These are phyloP conservation scores for Candida gigantensis DNA, from an alignment of 1,139 yeast genomes.

Conservation along the genomic window DNA sequence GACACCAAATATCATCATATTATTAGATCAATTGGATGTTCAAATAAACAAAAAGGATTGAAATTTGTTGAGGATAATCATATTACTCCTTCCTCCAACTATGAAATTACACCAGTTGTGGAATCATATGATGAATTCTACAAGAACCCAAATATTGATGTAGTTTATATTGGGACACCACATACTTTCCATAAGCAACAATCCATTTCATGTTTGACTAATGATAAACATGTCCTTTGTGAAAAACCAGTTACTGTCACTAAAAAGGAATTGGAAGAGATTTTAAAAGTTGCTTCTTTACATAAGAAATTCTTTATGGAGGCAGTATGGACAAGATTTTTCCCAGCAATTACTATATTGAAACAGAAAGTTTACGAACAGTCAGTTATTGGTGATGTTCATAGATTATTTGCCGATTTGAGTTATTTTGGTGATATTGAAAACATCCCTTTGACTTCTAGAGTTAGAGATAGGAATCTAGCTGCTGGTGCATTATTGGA, in stretches of 20 bases:
- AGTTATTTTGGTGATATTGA: slow-evolving; percentile 33
- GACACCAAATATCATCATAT: slow-evolving; percentile 25
- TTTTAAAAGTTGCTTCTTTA: slow-evolving; percentile 46
- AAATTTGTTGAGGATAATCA: slow-evolving; percentile 23
- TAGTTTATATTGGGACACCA: slow-evolving; percentile 62
- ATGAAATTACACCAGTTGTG: slow-evolving; percentile 21
- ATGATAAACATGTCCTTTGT: slow-evolving; percentile 56
- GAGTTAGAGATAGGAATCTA: slow-evolving; percentile 45
- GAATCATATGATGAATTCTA: slow-evolving; percentile 39
- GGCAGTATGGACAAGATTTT: slow-evolving; percentile 66
- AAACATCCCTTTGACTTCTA: slow-evolving; percentile 23
- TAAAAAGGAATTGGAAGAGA: slow-evolving; percentile 43
- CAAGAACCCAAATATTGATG: slow-evolving; percentile 46
- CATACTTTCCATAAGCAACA: slow-evolving; percentile 56
- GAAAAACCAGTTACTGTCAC: slow-evolving; percentile 65
- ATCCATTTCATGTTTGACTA: slow-evolving; percentile 48
- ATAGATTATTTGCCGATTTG: slow-evolving; percentile 43
- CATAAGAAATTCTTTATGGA: slow-evolving; percentile 58
- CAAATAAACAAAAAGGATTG: slow-evolving; percentile 28
- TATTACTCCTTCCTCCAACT: slow-evolving; percentile 19
- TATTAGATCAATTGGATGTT: slow-evolving; percentile 35
- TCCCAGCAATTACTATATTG: slow-evolving; percentile 49
- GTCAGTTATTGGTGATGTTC: slow-evolving; percentile 47
- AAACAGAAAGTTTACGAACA: slow-evolving; percentile 44
- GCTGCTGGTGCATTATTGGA: slow-evolving; percentile 67